Evolutionary conservation across 2,329 filamentous ascomycete species (phyloP), one percentile per base, ranked within the genome.

Genomic region (Zarea fungicola): DNA sequence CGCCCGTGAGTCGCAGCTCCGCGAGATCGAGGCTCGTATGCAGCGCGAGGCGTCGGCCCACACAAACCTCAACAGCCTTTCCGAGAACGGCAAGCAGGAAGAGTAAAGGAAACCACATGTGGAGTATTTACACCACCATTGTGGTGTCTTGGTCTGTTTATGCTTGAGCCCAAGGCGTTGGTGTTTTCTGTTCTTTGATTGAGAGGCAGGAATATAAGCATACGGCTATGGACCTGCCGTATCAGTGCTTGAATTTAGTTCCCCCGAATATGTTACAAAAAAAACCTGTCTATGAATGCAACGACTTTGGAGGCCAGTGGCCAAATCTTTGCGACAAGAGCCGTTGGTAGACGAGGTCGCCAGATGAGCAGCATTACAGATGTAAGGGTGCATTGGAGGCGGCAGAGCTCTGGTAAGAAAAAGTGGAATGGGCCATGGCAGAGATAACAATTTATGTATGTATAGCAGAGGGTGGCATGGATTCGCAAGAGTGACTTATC

Each of bases 21-120:
- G 93, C 73, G 93, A 99, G 78, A 96, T 99, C 66, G 92, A 97
- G 74, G 92, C 91, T 55, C 87, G 92, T 65, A 96, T 97, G 92
- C 85, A 91, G 66, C 84, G 91, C 67, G 89, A 95, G 73, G 78
- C 84, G 56, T 84, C 80, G 47, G 57, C 65, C 58, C 77, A 82
- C 58, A 67, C 76, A 59, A 81, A 81, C 19, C 35, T 50, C 40
- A 50, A 45, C 42, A n/a, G 7, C 16, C 21, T 28, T 11, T 10
- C 19, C 41, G 48, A 49, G 48, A 49, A 49, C 58, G 77, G 76
- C 65, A 75, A 78, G 49, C 66, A 73, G 60, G 74, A 78, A 56
- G 73, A 70, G 65, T 75, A 77, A 57, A 60, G 59, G n/a, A 19
- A 35, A 6, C 23, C 22, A 36, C 46, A 31, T 49, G 14, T 25